phyloP scores from a whole-genome alignment of 2,329 filamentous ascomycete species.

The Aschersonia sp. region DNA sequence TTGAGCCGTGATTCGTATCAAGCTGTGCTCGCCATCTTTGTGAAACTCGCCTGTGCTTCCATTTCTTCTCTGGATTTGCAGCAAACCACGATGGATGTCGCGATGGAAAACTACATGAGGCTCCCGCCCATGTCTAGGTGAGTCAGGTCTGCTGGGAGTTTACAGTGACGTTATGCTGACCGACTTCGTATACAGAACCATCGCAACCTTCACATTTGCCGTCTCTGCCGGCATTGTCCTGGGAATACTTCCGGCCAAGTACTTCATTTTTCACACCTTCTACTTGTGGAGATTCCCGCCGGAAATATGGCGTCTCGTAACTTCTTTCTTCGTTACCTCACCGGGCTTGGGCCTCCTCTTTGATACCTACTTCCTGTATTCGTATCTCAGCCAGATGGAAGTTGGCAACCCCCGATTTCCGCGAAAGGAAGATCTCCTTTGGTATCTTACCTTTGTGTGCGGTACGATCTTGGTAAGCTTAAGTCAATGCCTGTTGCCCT shows the following conservation, averaged over 20 bases:
- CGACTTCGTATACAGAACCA: slow-evolving; percentile 34
- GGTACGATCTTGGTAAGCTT: slow-evolving; percentile 62
- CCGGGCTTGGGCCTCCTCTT: slow-evolving; percentile 40
- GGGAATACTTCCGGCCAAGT: slow-evolving; percentile 31
- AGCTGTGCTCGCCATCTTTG: slow-evolving; percentile 3
- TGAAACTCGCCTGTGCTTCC: slow-evolving; percentile 1
- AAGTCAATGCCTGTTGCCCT: slow-evolving; percentile 9
- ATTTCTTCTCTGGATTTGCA: slow-evolving; percentile 1
- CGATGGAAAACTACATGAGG: slow-evolving; percentile 21
- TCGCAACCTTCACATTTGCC: slow-evolving; percentile 46
- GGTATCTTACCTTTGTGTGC: slow-evolving; percentile 64
- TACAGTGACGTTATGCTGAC: background rate
- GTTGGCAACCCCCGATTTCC: slow-evolving; percentile 55
- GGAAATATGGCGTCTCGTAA: slow-evolving; percentile 27
- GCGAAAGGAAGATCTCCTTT: slow-evolving; percentile 63
- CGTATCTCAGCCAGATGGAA: slow-evolving; percentile 64
- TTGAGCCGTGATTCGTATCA: background rate
- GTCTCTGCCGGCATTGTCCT: slow-evolving; percentile 46
- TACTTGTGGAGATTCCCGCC: slow-evolving; percentile 36
- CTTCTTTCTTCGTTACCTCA: slow-evolving; percentile 26
- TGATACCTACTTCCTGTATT: slow-evolving; percentile 65
- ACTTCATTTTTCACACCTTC: slow-evolving; percentile 36
- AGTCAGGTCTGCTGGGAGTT: slow-evolving; percentile 9
- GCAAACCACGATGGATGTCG: slow-evolving; percentile 15
- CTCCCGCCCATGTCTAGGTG: slow-evolving; percentile 27